Evolutionary conservation across 1,284 basidiomycete species (phyloP).

Genomic region (Leucoagaricus sp.): DNA sequence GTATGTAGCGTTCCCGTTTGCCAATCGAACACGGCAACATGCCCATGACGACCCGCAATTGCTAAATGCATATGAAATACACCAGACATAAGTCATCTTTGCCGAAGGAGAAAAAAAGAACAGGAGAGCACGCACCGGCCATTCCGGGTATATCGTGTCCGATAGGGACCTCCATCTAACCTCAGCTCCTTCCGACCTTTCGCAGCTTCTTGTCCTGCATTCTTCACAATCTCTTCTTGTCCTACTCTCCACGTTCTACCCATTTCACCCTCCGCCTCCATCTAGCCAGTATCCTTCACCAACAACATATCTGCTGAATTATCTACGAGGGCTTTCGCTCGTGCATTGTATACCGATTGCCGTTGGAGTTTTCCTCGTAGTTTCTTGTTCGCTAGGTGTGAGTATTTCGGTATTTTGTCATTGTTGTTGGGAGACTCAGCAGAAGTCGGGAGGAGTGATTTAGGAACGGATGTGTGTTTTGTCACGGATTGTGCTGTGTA

Average conservation of each 20-base stretch:
- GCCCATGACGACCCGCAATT: conserved; percentile 81
- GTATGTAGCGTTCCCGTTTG: conserved; percentile 85
- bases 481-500: conserved; percentile 61
- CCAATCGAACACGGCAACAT: conserved; percentile 97
- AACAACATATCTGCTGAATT: conserved; percentile 69
- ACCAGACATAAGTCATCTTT: background rate
- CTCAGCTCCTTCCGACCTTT: conserved; percentile 80
- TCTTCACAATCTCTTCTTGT: conserved; percentile 76
- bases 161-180: conserved; percentile 88
- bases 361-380: conserved; percentile 68
- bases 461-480: conserved; percentile 55
- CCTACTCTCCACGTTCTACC: conserved; percentile 90
- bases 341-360: conserved; percentile 56
- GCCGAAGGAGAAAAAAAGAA: conserved; percentile 5
- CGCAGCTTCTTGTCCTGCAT: conserved; percentile 74
- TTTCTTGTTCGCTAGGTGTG: conserved; percentile 75
- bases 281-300: conserved; percentile 64
- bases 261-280: conserved; percentile 76
- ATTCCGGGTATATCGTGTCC: conserved; percentile 85
- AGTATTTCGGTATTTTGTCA: conserved; percentile 47
- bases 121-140: conserved; percentile 68
- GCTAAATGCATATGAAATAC: conserved; percentile 70
- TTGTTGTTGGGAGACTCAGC: conserved; percentile 1
- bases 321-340: conserved; percentile 57
- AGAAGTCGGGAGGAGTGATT: conserved; percentile 51